Percentiles rank a stretch among this genome's conserved stretches.
phyloP scores from a whole-genome alignment of 352 stramenopile species.

The Phytophthora palmivora region DNA sequence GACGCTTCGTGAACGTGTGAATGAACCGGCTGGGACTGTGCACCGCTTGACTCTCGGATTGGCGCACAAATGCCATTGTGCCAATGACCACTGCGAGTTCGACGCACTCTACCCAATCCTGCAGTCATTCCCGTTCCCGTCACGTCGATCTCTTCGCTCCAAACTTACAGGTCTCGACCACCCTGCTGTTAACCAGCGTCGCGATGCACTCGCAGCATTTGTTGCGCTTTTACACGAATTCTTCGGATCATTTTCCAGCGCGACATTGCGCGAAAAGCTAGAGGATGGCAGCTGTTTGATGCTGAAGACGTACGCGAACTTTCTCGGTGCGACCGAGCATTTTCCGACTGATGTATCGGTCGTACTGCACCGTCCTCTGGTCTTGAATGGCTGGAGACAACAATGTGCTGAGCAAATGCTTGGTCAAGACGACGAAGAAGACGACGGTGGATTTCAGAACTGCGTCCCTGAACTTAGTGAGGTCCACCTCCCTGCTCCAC shows the following conservation, averaged over 20 bases:
- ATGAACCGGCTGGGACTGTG: conserved; percentile 4
- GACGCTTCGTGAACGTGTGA: conserved; percentile 35
- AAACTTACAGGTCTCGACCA: conserved; percentile 38
- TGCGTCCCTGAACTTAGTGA: conserved; percentile 24
- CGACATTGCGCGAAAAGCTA: conserved; percentile 50
- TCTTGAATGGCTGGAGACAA: conserved; percentile 60
- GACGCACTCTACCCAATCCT: conserved; percentile 46
- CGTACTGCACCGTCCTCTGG: conserved; percentile 51
- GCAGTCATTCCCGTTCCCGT: conserved; percentile 48
- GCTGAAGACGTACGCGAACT: conserved; percentile 57
- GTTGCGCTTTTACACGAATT: conserved; percentile 49
- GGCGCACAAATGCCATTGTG: conserved; percentile 42
- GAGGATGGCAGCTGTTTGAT: conserved; percentile 43
- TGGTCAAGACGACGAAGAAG: conserved; percentile 38
- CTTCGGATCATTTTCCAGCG: conserved; percentile 46
- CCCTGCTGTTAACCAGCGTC: conserved; percentile 44
- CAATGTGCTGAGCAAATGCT: conserved; percentile 62
- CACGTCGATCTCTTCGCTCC: conserved; percentile 36
- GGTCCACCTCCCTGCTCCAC: conserved; percentile 23
- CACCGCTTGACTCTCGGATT: conserved; percentile 13
- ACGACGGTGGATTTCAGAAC: conserved; percentile 8
- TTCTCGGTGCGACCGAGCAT: conserved; percentile 56
- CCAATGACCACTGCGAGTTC: conserved; percentile 50
- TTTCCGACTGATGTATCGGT: conserved; percentile 40
- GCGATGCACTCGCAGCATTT: conserved; percentile 49